Evolutionary conservation across 805 yeast genomes (phyloP), one percentile per base, ranked within the genome.

Genomic region (Cyberlindnera bimundalis): DNA sequence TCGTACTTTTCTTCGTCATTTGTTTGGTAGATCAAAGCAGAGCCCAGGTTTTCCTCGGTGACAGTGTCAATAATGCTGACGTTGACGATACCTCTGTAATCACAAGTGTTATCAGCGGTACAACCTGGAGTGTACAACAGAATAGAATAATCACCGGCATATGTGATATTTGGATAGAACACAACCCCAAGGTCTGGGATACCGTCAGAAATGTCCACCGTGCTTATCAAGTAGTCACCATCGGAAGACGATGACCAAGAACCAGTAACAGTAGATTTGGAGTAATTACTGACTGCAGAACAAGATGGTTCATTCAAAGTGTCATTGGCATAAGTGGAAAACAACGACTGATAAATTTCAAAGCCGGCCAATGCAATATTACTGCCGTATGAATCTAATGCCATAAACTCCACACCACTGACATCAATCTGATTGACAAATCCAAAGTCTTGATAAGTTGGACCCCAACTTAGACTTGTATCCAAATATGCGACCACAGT

Each of bases 81-180:
- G 52, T 86, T 86, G 4, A 86, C 91, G 19, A 77, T 73, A 10
- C 95, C 91, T 57, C 99, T 74, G 16, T 65, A 43, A 17, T 58
- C 50, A 63, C 99, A 93, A 0, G 93, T 73, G 36, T 66, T 62
- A 57, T 85, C 96, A 4, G 52, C 58, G 1, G 60, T 39, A 65
- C 99, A 93, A 0, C 98, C 98, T 0, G 96, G 96, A 1, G 99
- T 93, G 52, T 77, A 82, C 36, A 90, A 52, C 38, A 77, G 66
- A 18, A 93, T 69, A 0, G 86, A 68, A 60, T 88, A 93, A 44
- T 78, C 70, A 9, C 97, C 97, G 0, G 86, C 69, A 47, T 77
- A 73, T 1, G 84, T 68, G 15, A 88, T 75, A 49, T 81, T 81
- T 9, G 96, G 87, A 42, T 71, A 70, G 55, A 81, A 80, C 1